Base-by-base conservation (phyloP, 495 filamentous ascomycete genomes). In the Hypomontagnella monticulosa region DNA sequence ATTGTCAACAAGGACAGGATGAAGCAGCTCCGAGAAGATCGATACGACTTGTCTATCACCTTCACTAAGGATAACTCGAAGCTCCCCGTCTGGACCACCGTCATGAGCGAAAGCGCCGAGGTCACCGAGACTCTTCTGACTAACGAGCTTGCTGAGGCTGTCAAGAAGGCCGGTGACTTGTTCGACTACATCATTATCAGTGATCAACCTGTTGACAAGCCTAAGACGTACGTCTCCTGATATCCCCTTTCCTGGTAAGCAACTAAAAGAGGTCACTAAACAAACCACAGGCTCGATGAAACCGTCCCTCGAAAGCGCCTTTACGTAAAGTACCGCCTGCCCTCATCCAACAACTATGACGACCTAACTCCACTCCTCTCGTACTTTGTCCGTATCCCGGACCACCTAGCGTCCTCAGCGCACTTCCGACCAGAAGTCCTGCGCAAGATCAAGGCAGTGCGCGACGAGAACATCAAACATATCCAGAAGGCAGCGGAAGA, bases 31-130 rank as follows among this genome's bases (percentile, higher is more conserved):
- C 87, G 95, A 47, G 90, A 96, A 33, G 95, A 97, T 52, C 89
- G 96, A 67, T 99, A 97, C 76, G 95, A 99, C 77, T 82, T 97
- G 30, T 95, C 91, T 20, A 87, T 99, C 52, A 97, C 95, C 18
- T 87, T 84, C 66, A 97, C 94, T 63, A 94, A 92, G 80, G 96
- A 99, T 66, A 88, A 93, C 76, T 69, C 87, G 20, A 96, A 93
- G 80, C 85, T 98, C 6, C 96, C 95, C n/a, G 76, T 80, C 57
- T 98, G 96, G 96, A 83, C 89, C 12, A 96, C 92, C 1, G 89
- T 97, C 70, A 97, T 99, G 95, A 93, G 86, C 63, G 95, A 99
- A 83, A 96, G 88, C 73, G 93, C 93, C 20, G 96, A 97, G 76
- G 87, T 99, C 66, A 97, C 93, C n/a, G 92, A 97, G 12, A 80